Conservation (phyloP, 768 basidiomycete species). For the Coprinellus aureogranulatus region DNA sequence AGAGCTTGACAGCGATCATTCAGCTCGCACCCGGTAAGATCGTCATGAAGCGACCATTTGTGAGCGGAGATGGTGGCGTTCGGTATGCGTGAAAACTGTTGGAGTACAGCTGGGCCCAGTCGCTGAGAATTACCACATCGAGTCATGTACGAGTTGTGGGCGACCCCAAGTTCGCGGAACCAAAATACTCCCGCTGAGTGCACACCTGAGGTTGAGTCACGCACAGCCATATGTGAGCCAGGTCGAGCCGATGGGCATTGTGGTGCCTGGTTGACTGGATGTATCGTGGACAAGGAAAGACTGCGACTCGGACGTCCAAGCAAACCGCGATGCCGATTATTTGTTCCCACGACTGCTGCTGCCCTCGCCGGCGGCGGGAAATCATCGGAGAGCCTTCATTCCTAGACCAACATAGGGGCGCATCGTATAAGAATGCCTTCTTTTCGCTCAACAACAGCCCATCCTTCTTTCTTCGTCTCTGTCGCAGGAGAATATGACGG, state of each 20-base stretch:
- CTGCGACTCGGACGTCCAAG: neutral
- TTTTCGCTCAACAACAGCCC: neutral
- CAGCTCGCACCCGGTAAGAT: too few relatives aligned
- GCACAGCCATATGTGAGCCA: too few relatives aligned
- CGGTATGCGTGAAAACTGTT: too few relatives aligned
- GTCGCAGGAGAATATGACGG: slow-evolving; percentile 3
- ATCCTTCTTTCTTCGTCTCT: neutral
- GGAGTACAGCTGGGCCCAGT: too few relatives aligned
- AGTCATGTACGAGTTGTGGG: too few relatives aligned
- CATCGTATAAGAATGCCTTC: neutral
- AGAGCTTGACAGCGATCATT: neutral
- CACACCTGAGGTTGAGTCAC: too few relatives aligned
- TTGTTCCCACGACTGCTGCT: neutral
- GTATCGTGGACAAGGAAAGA: too few relatives aligned
- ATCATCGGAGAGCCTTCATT: slow-evolving; percentile 21
- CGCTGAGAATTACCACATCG: too few relatives aligned
- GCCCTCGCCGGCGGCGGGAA: slow-evolving; percentile 18
- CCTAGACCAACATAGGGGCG: neutral
- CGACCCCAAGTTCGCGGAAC: too few relatives aligned
- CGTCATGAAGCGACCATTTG: neutral
- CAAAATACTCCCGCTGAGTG: too few relatives aligned
- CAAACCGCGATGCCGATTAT: neutral
- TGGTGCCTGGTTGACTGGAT: too few relatives aligned
- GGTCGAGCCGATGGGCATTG: too few relatives aligned
- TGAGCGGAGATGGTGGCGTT: slow-evolving; percentile 1